Conservation (phyloP, 352 stramenopile species). For the Globisporangium orthogonon region DNA sequence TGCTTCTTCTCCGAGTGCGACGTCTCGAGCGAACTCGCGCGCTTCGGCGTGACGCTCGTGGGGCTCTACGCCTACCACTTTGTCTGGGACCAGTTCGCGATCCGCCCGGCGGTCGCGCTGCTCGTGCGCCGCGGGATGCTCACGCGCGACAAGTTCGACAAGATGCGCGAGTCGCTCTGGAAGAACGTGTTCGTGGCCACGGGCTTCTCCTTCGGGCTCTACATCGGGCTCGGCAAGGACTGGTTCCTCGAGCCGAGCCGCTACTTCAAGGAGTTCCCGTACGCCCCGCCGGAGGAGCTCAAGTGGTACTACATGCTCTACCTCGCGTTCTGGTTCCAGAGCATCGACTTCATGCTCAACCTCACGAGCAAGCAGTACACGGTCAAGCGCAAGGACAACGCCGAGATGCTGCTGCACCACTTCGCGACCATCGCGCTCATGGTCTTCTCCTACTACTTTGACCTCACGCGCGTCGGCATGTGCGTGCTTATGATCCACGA, state of each 20-base stretch:
- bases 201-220: constrained; percentile 54
- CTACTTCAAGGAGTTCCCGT: constrained; percentile 62
- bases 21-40: constrained; percentile 38
- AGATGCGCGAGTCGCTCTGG: constrained; percentile 80
- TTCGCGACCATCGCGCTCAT: constrained; percentile 74
- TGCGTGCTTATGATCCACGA: constrained; percentile 84
- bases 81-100: constrained; percentile 53
- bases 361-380: constrained; percentile 76
- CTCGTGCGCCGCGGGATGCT: constrained; percentile 36
- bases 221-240: constrained; percentile 50
- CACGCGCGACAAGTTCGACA: constrained; percentile 59
- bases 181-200: constrained; percentile 71
- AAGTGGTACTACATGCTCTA: constrained; percentile 87
- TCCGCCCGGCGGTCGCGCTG: constrained; percentile 40
- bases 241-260: constrained; percentile 71
- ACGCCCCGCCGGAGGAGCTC: constrained; percentile 32
- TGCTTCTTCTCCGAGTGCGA: constrained; percentile 69
- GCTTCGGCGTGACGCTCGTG: constrained; percentile 44
- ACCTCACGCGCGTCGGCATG: constrained; percentile 62
- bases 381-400: constrained; percentile 80
- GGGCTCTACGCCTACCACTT: constrained; percentile 72
- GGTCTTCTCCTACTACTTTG: constrained; percentile 66
- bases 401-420: constrained; percentile 79
- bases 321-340: constrained; percentile 76
- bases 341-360: constrained; percentile 82